Evolutionary conservation across 2,329 filamentous ascomycete genomes (phyloP).

Genomic region (Lanzia echinophila): DNA sequence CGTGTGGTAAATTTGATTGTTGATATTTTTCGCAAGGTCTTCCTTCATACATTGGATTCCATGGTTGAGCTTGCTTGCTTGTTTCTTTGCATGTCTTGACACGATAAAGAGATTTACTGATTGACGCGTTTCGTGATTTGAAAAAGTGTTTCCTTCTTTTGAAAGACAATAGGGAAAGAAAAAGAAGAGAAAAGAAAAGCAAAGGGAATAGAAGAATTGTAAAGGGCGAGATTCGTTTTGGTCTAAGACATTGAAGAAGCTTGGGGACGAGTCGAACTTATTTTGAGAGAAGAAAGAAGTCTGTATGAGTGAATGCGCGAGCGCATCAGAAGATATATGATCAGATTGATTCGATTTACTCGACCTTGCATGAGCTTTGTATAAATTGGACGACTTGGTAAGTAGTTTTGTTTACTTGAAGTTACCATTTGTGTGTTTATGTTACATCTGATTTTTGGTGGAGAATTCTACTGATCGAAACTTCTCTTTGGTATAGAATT

Average conservation of each 20-base stretch:
- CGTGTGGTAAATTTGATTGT: too few species aligned
- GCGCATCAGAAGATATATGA: background rate
- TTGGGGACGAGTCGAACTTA: background rate
- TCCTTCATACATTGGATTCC: too few species aligned
- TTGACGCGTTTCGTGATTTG: too few species aligned
- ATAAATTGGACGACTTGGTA: background rate
- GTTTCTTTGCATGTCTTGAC: background rate
- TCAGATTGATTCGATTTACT: background rate
- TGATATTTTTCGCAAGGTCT: too few species aligned
- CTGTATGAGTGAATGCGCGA: background rate
- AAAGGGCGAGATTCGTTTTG: background rate
- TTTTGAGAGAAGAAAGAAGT: background rate
- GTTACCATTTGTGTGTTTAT: too few species aligned
- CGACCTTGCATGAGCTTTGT: constrained; percentile 3
- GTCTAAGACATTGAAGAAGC: constrained; percentile 8
- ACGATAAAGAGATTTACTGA: background rate
- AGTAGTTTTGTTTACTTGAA: background rate
- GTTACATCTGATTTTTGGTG: background rate
- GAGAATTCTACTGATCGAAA: background rate
- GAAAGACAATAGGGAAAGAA: background rate
- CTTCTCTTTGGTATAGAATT: background rate
- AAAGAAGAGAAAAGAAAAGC: background rate
- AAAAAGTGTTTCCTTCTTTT: background rate
- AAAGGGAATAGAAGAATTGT: background rate
- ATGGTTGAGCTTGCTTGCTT: too few species aligned